Conservation (phyloP, 768 basidiomycete species). For the Neoboletus brunneissimus region DNA sequence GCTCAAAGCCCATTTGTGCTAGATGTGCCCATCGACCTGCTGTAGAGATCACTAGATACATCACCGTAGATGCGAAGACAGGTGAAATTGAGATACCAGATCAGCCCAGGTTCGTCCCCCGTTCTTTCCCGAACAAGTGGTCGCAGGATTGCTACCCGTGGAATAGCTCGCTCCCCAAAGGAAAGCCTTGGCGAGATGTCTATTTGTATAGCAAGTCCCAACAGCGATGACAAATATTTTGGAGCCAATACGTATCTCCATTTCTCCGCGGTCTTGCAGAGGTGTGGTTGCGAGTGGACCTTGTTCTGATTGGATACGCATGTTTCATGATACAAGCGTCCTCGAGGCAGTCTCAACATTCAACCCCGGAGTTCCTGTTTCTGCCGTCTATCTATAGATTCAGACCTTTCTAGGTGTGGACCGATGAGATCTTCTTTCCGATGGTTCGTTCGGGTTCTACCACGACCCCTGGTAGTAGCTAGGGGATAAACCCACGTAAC, state of each 20-base stretch:
- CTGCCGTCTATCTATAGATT: slow-evolving; percentile 30
- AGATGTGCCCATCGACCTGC: slow-evolving; percentile 69
- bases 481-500: slow-evolving; percentile 24
- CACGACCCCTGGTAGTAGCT: slow-evolving; percentile 12
- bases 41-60: slow-evolving; percentile 65
- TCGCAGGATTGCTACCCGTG: slow-evolving; percentile 10
- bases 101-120: slow-evolving; percentile 38
- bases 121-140: slow-evolving; percentile 2
- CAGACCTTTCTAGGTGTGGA: background rate
- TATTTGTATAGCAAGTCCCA: slow-evolving; percentile 19
- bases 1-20: slow-evolving; percentile 8
- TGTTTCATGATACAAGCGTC: slow-evolving; percentile 23
- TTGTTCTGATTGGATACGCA: slow-evolving; percentile 16
- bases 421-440: slow-evolving; percentile 16
- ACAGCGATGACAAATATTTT: slow-evolving; percentile 8
- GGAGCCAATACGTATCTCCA: slow-evolving; percentile 7
- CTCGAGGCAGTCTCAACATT: slow-evolving; percentile 17
- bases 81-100: slow-evolving; percentile 52
- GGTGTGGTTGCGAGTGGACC: slow-evolving; percentile 1
- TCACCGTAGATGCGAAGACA: slow-evolving; percentile 45
- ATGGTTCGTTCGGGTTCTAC: slow-evolving; percentile 17
- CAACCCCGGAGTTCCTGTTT: slow-evolving; percentile 28
- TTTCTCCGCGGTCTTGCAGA: slow-evolving; percentile 24
- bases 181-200: slow-evolving; percentile 36
- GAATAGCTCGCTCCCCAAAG: slow-evolving; percentile 31